Percentiles rank a stretch among this genome's conserved stretches.
These are phyloP conservation scores for Neopestalotiopsis sp. DNA, from an alignment of 2,329 filamentous ascomycete species.

Conservation along the genomic window DNA sequence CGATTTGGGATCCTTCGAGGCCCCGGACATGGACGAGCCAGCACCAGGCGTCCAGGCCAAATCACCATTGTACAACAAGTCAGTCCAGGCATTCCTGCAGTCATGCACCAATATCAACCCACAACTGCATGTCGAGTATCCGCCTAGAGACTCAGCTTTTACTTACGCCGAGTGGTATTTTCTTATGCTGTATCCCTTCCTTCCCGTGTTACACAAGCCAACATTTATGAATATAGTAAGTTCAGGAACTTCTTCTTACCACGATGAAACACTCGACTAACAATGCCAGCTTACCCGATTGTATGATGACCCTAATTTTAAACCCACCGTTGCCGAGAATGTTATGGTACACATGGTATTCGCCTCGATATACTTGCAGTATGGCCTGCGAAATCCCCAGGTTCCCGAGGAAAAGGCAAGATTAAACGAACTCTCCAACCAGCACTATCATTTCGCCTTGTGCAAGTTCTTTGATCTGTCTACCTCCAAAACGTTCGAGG, in stretches of 20 bases:
- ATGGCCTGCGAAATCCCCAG: slow-evolving; percentile 70
- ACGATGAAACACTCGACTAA: slow-evolving; percentile 22
- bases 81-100: slow-evolving; percentile 71
- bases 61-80: slow-evolving; percentile 69
- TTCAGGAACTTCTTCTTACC: slow-evolving; percentile 18
- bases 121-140: slow-evolving; percentile 62
- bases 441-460: slow-evolving; percentile 78
- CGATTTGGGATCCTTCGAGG: slow-evolving; percentile 75
- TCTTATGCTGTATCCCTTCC: slow-evolving; percentile 71
- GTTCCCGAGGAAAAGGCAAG: slow-evolving; percentile 56
- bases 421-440: slow-evolving; percentile 70
- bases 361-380: slow-evolving; percentile 78
- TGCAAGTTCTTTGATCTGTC: slow-evolving; percentile 71
- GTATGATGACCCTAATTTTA: slow-evolving; percentile 71
- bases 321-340: slow-evolving; percentile 66
- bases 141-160: slow-evolving; percentile 67
- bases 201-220: slow-evolving; percentile 79
- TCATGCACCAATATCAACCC: slow-evolving; percentile 67
- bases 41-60: slow-evolving; percentile 44
- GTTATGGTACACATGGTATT: slow-evolving; percentile 81
- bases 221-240: slow-evolving; percentile 72
- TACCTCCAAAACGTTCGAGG: slow-evolving; percentile 63
- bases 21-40: slow-evolving; percentile 68
- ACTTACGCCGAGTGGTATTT: slow-evolving; percentile 80
- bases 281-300: slow-evolving; percentile 60